Base-by-base conservation (phyloP, 2,329 filamentous ascomycete species). In the Tympanopsis confertula region DNA sequence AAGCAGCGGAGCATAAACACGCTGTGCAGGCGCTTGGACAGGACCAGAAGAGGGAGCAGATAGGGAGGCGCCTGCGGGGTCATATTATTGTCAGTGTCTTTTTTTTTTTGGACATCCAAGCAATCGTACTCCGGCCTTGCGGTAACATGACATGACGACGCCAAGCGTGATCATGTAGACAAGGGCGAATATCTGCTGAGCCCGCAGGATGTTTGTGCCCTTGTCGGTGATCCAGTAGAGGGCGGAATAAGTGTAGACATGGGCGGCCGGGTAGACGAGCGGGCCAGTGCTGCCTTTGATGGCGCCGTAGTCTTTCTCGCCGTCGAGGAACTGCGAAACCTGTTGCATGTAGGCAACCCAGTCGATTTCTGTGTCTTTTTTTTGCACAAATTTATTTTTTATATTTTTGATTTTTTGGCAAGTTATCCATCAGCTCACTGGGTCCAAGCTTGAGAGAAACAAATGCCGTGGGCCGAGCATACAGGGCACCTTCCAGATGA, bases 271-370 rank as follows among this genome's bases (percentile, higher is more conserved):
- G 61, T 98, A 98, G 42, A 98, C 91, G 37, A 96, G 69, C 3
- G 91, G 91, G 1, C 91, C 91, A 0, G 91, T 98, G 42, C 78
- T 82, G 48, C 91, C 91, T 52, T 81, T 73, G 54, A 98, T 88
- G 41, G 78, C 71, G 42, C 75, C 76, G 58, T 98, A 98, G 59
- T 95, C 82, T 54, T 84, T 78, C 65, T 96, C 88, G 51, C 91
- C 91, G 14, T 74, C 69, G 35, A 88, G 63, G 52, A 82, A 91
- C 48, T 88, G 78, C 29, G 72, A 62, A 33, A 96, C 70, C 53
- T 98, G 91, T 56, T 95, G 74, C 88, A 98, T 96, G 59, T 98
- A 98, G 1, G 91, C 86, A 41, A 71, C 73, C 89, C 89, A 98
- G 62, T 98, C 91, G 52, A 98, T 98, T 59, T 98, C 91, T 32